Evolutionary conservation across 441 rosid species (phyloP).

Genomic region (Erodium texanum): DNA sequence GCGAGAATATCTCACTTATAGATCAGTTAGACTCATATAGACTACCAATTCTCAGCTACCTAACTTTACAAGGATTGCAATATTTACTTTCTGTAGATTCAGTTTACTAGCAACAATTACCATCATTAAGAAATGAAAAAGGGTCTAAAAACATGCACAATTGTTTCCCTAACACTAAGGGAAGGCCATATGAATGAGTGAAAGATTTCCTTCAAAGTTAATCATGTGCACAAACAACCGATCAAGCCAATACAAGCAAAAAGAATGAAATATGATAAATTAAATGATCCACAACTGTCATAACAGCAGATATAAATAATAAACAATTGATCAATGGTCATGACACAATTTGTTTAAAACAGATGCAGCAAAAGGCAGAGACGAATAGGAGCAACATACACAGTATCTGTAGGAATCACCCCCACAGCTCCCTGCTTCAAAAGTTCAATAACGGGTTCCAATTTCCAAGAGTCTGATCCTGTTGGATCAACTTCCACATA

Average conservation of each 20-base stretch:
- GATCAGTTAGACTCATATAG: neutral
- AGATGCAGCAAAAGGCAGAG: neutral
- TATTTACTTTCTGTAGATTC: neutral
- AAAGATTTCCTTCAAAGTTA: neutral
- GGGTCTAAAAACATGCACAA: neutral
- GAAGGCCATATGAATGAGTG: neutral
- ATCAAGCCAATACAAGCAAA: neutral
- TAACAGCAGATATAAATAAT: neutral
- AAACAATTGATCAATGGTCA: neutral
- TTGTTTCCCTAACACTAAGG: neutral
- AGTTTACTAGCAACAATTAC: neutral
- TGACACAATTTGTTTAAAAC: neutral
- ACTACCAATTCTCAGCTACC: neutral
- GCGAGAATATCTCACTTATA: neutral
- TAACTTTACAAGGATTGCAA: neutral
- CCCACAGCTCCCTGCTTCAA: slow-evolving; percentile 88
- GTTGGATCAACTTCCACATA: slow-evolving; percentile 62
- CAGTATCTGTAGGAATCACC: slow-evolving; percentile 83
- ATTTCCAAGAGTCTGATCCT: slow-evolving; percentile 66
- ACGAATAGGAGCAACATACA: slow-evolving; percentile 32
- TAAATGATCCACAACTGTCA: slow-evolving; percentile 2
- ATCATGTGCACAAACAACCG: neutral
- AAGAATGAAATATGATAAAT: neutral
- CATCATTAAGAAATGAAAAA: neutral
- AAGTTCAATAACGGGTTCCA: slow-evolving; percentile 55